phyloP scores from a whole-genome alignment of 2,329 filamentous ascomycete genomes.

The Cercospora sp. region DNA sequence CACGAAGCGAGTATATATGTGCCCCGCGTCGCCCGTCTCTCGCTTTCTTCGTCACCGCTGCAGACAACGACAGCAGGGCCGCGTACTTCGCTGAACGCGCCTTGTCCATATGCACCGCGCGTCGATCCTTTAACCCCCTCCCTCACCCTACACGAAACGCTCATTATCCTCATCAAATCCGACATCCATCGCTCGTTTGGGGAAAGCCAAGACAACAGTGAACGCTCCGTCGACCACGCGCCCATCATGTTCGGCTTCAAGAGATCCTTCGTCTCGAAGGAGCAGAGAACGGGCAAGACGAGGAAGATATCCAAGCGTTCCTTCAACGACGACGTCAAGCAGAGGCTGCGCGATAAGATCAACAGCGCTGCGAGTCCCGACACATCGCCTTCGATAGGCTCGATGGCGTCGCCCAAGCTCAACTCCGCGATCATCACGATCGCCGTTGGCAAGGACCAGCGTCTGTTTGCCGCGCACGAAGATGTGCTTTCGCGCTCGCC shows the following conservation, averaged over 20 bases:
- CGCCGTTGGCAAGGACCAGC: conserved; percentile 77
- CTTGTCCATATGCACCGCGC: conserved; percentile 57
- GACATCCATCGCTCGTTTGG: conserved; percentile 50
- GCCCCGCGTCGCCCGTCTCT: conserved; percentile 14
- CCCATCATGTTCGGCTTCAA: conserved; percentile 73
- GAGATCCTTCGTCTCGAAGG: conserved; percentile 79
- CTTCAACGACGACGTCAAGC: conserved; percentile 75
- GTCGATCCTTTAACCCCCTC: conserved; percentile 48
- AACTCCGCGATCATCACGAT: conserved; percentile 80
- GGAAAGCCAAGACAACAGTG: conserved; percentile 24
- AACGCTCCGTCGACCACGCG: conserved; percentile 7
- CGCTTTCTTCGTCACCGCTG: conserved; percentile 36
- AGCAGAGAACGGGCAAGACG: conserved; percentile 80
- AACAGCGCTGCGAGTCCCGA: conserved; percentile 55
- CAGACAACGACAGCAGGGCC: conserved; percentile 33
- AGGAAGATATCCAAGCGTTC: conserved; percentile 75
- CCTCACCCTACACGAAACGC: conserved; percentile 37
- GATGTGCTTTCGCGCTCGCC: conserved; percentile 84
- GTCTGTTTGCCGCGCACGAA: conserved; percentile 93
- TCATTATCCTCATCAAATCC: conserved; percentile 40
- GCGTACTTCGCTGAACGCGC: conserved; percentile 38
- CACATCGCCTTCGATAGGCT: conserved; percentile 38
- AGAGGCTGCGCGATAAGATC: conserved; percentile 84
- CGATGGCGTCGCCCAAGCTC: conserved; percentile 50
- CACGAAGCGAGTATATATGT: conserved; percentile 17